phyloP scores from a whole-genome alignment of 768 basidiomycete species.

The Saitozyma sp. region DNA sequence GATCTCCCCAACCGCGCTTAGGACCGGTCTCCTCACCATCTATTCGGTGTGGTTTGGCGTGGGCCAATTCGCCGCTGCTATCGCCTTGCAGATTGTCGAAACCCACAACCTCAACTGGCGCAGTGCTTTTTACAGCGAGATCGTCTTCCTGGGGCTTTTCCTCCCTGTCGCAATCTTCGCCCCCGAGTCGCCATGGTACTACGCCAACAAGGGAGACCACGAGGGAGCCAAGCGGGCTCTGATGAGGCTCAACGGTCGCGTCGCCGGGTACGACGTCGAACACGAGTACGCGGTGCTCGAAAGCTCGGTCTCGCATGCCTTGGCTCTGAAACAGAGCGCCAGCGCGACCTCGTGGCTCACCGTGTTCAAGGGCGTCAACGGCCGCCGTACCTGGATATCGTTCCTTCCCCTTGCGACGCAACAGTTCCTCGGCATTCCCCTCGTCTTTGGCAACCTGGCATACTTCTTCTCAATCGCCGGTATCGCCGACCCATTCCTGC shows the following conservation, averaged over 20 bases:
- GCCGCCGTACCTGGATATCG: constrained; percentile 17
- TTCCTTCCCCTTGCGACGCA: constrained; percentile 11
- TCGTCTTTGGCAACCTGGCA: constrained; percentile 16
- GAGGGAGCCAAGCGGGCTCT: constrained; percentile 5
- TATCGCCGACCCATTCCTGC: constrained; percentile 17
- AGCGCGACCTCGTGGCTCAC: background rate
- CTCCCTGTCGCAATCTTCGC: constrained; percentile 7
- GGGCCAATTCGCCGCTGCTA: constrained; percentile 12
- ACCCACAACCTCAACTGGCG: constrained; percentile 1
- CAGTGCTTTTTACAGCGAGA: constrained; percentile 9
- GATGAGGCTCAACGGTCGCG: background rate
- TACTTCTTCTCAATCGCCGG: constrained; percentile 26
- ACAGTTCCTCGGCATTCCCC: constrained; percentile 9
- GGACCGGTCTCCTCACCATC: constrained; percentile 1
- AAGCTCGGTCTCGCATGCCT: background rate
- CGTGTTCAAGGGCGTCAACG: constrained; percentile 16
- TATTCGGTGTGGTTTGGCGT: constrained; percentile 7
- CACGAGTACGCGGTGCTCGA: constrained; percentile 3
- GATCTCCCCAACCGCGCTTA: background rate
- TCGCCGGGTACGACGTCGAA: constrained; percentile 13
- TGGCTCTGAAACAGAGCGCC: background rate
- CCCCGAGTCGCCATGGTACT: constrained; percentile 13
- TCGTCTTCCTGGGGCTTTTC: constrained; percentile 21
- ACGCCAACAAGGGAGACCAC: background rate
- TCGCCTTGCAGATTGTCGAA: constrained; percentile 8